phyloP scores from a whole-genome alignment of 768 basidiomycete species.

The Jaapia argillacea region DNA sequence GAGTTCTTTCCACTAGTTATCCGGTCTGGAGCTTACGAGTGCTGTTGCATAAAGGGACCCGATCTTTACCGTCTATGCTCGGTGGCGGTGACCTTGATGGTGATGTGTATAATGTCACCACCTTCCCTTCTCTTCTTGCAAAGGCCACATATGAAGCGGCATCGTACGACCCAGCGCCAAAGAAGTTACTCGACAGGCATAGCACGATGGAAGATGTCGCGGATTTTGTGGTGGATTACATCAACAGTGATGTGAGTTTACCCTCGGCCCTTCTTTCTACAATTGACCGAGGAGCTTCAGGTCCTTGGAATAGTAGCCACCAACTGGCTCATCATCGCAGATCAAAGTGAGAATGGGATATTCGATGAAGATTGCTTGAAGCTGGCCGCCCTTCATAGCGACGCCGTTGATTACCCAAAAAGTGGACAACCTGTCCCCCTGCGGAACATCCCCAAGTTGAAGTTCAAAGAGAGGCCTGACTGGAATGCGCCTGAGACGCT shows the following conservation, averaged over 20 bases:
- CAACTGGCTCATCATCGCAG: slow-evolving; percentile 58
- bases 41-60: slow-evolving; percentile 29
- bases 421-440: slow-evolving; percentile 26
- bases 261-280: no score
- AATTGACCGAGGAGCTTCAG: slow-evolving; percentile 16
- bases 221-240: slow-evolving; percentile 62
- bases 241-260: slow-evolving; percentile 53
- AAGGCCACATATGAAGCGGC: slow-evolving; percentile 26
- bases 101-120: slow-evolving; percentile 41
- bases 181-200: slow-evolving; percentile 31
- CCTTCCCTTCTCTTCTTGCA: slow-evolving; percentile 16
- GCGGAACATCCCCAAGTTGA: slow-evolving; percentile 32
- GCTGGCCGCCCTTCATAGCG: slow-evolving; percentile 48
- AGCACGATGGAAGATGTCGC: slow-evolving; percentile 57
- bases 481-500: slow-evolving; percentile 59
- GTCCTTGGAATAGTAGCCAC: slow-evolving; percentile 52
- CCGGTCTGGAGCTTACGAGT: background rate
- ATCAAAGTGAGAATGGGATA: slow-evolving; percentile 36
- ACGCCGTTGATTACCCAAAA: slow-evolving; percentile 63
- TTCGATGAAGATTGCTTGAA: slow-evolving; percentile 40
- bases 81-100: slow-evolving; percentile 69
- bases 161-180: slow-evolving; percentile 35
- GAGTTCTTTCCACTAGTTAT: slow-evolving; percentile 1
- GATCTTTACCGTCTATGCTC: slow-evolving; percentile 51
- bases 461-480: slow-evolving; percentile 35